These are phyloP conservation scores for Withania somnifera DNA, from an alignment of 305 asterid genomes.

Conservation along the genomic window DNA sequence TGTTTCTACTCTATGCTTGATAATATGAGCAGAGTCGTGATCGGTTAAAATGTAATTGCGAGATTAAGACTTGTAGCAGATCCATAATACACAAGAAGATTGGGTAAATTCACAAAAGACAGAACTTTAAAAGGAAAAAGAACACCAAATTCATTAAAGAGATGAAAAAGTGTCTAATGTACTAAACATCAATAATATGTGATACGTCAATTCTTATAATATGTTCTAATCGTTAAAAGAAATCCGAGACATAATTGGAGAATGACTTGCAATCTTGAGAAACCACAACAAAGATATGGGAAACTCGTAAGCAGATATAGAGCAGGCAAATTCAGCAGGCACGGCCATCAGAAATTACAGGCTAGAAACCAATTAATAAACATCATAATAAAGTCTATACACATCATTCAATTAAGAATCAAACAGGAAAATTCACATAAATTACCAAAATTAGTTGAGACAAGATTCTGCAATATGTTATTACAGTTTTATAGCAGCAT, in stretches of 20 bases:
- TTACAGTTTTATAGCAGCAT: not conserved
- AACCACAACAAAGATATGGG: not conserved
- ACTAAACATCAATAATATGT: not conserved
- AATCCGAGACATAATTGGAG: not conserved
- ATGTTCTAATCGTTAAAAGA: not conserved
- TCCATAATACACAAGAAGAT: not conserved
- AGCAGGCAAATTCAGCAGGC: not conserved
- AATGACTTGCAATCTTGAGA: not conserved
- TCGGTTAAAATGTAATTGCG: not conserved
- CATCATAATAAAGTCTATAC: not conserved
- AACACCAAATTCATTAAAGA: not conserved
- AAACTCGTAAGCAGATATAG: not conserved
- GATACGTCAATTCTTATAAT: not conserved
- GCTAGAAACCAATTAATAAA: not conserved
- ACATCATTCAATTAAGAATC: not conserved
- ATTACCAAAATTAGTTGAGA: not conserved
- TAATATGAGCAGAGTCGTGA: not conserved
- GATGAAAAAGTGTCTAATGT: not conserved
- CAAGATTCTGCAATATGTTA: not conserved
- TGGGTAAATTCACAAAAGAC: not conserved
- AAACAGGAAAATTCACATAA: not conserved
- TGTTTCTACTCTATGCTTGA: not conserved
- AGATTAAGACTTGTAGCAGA: not conserved
- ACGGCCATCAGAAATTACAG: not conserved
- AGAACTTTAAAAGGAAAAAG: not conserved